These are phyloP conservation scores for Mitragyna speciosa DNA, from an alignment of 257 asterid genomes.

Conservation along the genomic window DNA sequence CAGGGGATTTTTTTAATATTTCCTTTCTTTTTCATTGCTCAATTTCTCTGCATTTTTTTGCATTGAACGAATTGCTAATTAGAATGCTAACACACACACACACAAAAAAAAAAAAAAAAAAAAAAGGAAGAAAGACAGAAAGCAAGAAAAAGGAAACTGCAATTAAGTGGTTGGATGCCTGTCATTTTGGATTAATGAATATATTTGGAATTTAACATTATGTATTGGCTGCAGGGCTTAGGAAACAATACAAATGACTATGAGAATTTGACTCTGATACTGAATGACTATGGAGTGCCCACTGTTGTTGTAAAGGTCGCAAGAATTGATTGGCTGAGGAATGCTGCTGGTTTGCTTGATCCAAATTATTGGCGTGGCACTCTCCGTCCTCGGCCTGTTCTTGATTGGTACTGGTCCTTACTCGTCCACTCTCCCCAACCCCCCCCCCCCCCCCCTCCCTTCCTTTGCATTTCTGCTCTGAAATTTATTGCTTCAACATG, in stretches of 20 bases:
- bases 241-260: slow-evolving; percentile 86
- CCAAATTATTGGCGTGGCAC: slow-evolving; percentile 88
- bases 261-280: slow-evolving; percentile 55
- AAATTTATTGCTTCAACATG: neutral
- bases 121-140: no score
- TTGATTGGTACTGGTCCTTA: slow-evolving; percentile 56
- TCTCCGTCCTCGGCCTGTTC: slow-evolving; percentile 87
- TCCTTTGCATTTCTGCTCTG: neutral
- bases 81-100: no score
- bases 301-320: slow-evolving; percentile 73
- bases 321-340: slow-evolving; percentile 89
- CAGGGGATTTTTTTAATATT: neutral
- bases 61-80: neutral
- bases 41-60: neutral
- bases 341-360: slow-evolving; percentile 89
- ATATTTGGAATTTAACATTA: neutral
- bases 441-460: neutral
- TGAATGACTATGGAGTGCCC: slow-evolving; percentile 73
- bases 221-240: slow-evolving; percentile 57
- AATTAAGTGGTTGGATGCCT: no score
- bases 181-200: neutral
- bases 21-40: neutral
- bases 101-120: no score
- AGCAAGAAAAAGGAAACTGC: neutral
- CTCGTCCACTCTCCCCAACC: neutral